These are phyloP conservation scores for Curvularia sp. DNA, from an alignment of 2,329 filamentous ascomycete genomes.

Conservation along the genomic window DNA sequence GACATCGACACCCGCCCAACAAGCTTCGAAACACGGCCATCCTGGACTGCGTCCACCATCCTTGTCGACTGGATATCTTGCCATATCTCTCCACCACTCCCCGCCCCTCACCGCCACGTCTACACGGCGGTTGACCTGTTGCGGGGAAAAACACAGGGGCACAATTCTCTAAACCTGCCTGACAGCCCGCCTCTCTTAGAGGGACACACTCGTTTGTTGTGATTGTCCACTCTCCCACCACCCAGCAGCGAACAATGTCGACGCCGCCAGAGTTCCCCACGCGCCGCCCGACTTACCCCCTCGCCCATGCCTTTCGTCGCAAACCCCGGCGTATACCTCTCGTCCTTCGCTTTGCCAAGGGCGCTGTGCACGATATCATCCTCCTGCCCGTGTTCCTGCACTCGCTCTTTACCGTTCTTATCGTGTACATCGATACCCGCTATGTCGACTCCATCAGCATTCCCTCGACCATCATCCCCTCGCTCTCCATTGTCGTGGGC, in stretches of 20 bases:
- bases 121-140: constrained; percentile 1
- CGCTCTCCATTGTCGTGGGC: constrained; percentile 70
- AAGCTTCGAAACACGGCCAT: constrained; percentile 5
- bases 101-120: constrained; percentile 7
- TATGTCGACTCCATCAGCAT: constrained; percentile 61
- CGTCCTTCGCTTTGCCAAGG: constrained; percentile 69
- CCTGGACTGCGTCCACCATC: constrained; percentile 8
- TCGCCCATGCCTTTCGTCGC: constrained; percentile 54
- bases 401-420: constrained; percentile 63
- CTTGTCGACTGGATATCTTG: constrained; percentile 11
- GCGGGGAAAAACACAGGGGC: constrained; percentile 11
- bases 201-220: neutral
- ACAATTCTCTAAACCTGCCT: neutral
- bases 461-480: constrained; percentile 67
- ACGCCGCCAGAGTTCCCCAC: constrained; percentile 16
- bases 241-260: constrained; percentile 10
- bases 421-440: constrained; percentile 64
- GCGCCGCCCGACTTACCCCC: constrained; percentile 54
- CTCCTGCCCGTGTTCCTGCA: constrained; percentile 65
- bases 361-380: constrained; percentile 67
- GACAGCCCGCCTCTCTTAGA: neutral
- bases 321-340: constrained; percentile 66
- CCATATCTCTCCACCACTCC: constrained; percentile 14
- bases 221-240: neutral
- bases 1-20: constrained; percentile 1